Percentiles rank a stretch among this genome's conserved stretches.
Evolutionary conservation across 2,329 filamentous ascomycete genomes (phyloP).

Genomic region (Aspergillus spinulosporus): DNA sequence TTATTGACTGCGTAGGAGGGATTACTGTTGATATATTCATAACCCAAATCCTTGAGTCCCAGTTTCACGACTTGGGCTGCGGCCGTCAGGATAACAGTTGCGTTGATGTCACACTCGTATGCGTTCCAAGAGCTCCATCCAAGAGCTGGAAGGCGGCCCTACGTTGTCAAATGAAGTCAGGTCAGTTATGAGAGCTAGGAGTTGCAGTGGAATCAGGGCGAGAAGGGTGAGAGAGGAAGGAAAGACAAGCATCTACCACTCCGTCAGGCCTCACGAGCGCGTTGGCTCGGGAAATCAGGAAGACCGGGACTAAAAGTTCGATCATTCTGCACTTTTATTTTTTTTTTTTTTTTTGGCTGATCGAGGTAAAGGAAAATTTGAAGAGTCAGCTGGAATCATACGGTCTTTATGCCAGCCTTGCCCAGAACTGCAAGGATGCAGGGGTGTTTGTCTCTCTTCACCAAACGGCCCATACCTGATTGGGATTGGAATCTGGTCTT

Average conservation of each 20-base stretch:
- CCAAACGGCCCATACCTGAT: no score
- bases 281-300: neutral
- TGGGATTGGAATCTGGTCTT: no score
- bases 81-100: constrained; percentile 49
- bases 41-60: constrained; percentile 52
- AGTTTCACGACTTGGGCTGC: constrained; percentile 48
- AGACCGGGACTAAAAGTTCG: neutral
- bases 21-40: constrained; percentile 49
- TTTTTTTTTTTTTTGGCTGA: no score
- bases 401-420: no score
- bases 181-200: no score
- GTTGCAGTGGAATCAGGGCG: no score
- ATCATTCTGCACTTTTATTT: neutral
- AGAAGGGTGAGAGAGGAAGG: no score
- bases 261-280: neutral
- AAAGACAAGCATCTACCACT: neutral
- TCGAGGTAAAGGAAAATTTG: no score
- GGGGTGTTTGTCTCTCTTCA: no score
- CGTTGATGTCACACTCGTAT: constrained; percentile 51
- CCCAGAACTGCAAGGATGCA: no score
- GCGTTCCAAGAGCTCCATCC: constrained; percentile 52
- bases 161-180: no score
- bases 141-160: constrained; percentile 29
- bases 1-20: neutral
- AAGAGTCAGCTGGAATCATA: no score